A percentile compares a stretch with the other conserved stretches of the same genome.
These are phyloP conservation scores for Eimeria tenella DNA, from an alignment of 169 alveolate species.

Conservation along the genomic window DNA sequence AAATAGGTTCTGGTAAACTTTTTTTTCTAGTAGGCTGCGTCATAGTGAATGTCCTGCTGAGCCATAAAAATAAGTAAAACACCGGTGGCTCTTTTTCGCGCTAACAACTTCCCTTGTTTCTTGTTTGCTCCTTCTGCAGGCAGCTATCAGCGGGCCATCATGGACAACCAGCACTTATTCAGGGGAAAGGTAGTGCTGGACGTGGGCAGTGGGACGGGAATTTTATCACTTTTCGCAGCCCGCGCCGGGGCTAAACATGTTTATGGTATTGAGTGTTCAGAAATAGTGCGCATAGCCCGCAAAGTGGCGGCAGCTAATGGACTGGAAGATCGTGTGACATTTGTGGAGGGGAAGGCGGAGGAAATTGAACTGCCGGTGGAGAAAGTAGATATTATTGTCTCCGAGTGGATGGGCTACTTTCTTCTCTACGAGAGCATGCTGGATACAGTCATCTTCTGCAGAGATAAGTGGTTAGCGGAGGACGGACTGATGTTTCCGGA, in stretches of 20 bases:
- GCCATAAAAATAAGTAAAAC: background rate
- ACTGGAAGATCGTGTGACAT: conserved; percentile 93
- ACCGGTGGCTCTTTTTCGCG: background rate
- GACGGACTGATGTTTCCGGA: conserved; percentile 98
- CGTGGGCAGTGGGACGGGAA: conserved; percentile 99
- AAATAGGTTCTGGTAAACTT: too few species aligned
- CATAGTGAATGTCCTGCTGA: background rate
- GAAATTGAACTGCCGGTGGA: conserved; percentile 96
- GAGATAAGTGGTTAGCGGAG: conserved; percentile 97
- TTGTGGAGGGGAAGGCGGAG: conserved; percentile 97
- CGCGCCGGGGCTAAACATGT: conserved; percentile 98
- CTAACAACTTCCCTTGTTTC: conserved; percentile 77
- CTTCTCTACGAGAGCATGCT: conserved; percentile 98
- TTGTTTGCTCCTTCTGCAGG: conserved; percentile 70
- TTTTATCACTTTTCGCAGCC: conserved; percentile 98
- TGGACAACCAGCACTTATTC: conserved; percentile 94
- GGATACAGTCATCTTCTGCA: conserved; percentile 96
- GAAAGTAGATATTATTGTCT: conserved; percentile 97
- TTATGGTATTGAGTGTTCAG: conserved; percentile 98
- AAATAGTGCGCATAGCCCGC: conserved; percentile 95
- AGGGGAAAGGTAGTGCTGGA: conserved; percentile 97
- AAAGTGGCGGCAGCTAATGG: conserved; percentile 94
- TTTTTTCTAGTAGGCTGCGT: too few species aligned
- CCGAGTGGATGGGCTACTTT: conserved; percentile 99
- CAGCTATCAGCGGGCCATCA: conserved; percentile 95